Base-by-base conservation (phyloP, 441 rosid species). In the Erodium texanum region DNA sequence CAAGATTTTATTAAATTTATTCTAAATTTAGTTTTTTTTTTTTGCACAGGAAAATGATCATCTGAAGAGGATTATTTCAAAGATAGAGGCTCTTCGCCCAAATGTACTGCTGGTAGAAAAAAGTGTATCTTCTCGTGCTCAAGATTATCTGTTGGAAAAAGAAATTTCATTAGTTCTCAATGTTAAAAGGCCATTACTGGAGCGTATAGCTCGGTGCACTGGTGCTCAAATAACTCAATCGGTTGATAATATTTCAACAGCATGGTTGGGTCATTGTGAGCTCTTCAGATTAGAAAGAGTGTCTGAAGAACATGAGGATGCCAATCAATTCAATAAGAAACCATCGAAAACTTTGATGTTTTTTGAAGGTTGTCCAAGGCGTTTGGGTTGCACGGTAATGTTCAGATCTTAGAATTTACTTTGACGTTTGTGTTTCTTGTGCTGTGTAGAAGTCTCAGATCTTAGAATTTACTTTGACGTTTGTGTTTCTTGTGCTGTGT, bases 361-460 rank as follows among this genome's bases (percentile, higher is more conserved):
- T 77, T 92, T 95, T 76, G 97, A 95, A 78, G 91, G 92, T 72
- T 92, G 98, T 82, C 98, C 98, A 81, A 92, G 84, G 85, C 99
- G 97, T 54, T 78, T 92, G 72, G 98, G 98, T 72, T 95, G 81
- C 72, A 95, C 99, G 43, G 98, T 92, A 88, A 19, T 56, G n/a
- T n/a, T n/a, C n/a, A n/a, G n/a, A n/a, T n/a, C n/a, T n/a, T n/a
- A n/a, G n/a, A n/a, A n/a, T n/a, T n/a, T n/a, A n/a, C n/a, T n/a
- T n/a, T n/a, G n/a, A n/a, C n/a, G n/a, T n/a, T n/a, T n/a, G n/a
- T n/a, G n/a, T n/a, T n/a, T n/a, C n/a, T n/a, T n/a, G n/a, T n/a
- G n/a, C n/a, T n/a, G n/a, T n/a, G n/a, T n/a, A n/a, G n/a, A n/a
- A n/a, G n/a, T n/a, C n/a, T n/a, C n/a, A n/a, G n/a, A n/a, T n/a